Evolutionary conservation across 306 rosid genomes (phyloP).

Genomic region (Fragaria iinumae): DNA sequence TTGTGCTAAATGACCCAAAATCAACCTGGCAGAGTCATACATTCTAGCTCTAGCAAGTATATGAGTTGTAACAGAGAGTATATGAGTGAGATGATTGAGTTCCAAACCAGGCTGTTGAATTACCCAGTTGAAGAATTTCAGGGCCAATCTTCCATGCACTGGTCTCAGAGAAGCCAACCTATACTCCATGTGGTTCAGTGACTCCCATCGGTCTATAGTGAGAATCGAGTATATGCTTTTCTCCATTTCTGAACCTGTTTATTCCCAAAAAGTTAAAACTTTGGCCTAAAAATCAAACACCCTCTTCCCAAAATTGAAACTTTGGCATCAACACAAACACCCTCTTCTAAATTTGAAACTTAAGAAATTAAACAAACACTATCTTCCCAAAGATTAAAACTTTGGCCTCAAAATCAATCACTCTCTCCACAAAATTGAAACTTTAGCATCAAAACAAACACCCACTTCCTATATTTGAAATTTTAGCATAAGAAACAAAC

Average conservation of each 20-base stretch:
- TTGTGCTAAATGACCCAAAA: conserved; percentile 45
- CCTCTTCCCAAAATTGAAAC: not conserved
- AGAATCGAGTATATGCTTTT: conserved; percentile 69
- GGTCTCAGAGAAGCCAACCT: conserved; percentile 69
- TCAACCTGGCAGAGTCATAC: conserved; percentile 58
- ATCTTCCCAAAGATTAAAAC: not conserved
- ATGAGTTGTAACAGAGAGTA: conserved; percentile 60
- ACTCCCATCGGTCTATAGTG: conserved; percentile 74
- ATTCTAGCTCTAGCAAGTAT: conserved; percentile 75
- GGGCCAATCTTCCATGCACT: conserved; percentile 67
- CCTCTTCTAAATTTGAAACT: not conserved
- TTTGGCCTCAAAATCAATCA: not conserved
- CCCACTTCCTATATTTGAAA: not conserved
- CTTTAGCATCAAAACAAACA: not conserved
- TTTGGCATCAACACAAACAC: not conserved
- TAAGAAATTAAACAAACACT: not conserved
- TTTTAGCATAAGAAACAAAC: not conserved
- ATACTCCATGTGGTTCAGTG: conserved; percentile 70
- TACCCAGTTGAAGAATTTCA: conserved; percentile 73
- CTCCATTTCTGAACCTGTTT: conserved; percentile 46
- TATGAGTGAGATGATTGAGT: conserved; percentile 52
- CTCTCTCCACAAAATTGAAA: not conserved
- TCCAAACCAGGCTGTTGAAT: conserved; percentile 63
- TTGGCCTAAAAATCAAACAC: not conserved
- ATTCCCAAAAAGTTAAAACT: not conserved